These are phyloP conservation scores for Gillenia trifoliata DNA, from an alignment of 306 rosid genomes.

Conservation along the genomic window DNA sequence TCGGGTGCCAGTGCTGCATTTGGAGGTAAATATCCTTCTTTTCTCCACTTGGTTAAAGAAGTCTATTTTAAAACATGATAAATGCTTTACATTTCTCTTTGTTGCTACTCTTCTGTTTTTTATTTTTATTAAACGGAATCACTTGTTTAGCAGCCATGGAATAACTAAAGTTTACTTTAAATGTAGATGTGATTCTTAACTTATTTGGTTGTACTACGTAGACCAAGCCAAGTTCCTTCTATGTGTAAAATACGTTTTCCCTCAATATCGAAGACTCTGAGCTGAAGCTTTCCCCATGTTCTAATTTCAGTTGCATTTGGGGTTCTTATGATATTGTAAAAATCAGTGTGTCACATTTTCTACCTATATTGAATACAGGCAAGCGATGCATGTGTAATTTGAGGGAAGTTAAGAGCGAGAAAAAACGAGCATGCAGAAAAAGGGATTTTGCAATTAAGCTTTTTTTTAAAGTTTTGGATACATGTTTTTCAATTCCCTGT, in stretches of 20 bases:
- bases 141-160: background rate
- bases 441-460: background rate
- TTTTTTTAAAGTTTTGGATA: background rate
- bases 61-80: background rate
- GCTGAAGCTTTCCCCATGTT: background rate
- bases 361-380: too few species aligned
- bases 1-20: conserved; percentile 82
- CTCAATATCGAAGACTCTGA: background rate
- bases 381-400: background rate
- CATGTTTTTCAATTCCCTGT: background rate
- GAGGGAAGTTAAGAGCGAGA: background rate
- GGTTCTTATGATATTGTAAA: background rate
- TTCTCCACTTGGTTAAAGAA: background rate
- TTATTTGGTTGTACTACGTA: background rate
- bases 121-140: background rate
- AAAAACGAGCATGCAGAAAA: background rate
- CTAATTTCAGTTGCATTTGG: background rate
- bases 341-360: background rate
- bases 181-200: background rate
- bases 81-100: background rate
- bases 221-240: background rate
- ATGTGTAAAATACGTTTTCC: background rate
- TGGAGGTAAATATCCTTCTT: conserved; percentile 54
- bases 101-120: background rate
- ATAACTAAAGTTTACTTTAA: background rate